Conservation (phyloP, 371 early-diverging fungal genomes). For the Ordospora colligata region DNA sequence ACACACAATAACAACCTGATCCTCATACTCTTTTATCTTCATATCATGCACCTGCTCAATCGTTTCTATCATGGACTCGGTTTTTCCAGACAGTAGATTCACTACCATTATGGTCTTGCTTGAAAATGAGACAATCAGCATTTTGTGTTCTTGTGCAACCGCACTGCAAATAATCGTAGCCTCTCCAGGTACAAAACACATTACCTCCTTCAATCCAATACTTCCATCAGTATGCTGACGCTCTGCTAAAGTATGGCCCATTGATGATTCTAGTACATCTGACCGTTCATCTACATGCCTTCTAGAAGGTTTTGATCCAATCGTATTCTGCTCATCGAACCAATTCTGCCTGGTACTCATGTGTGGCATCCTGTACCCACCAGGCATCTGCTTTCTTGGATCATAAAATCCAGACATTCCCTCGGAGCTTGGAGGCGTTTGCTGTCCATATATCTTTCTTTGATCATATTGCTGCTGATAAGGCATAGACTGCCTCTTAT, state of each 20-base stretch:
- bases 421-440: not conserved
- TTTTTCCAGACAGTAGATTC: conserved; percentile 27
- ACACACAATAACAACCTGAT: conserved; percentile 1
- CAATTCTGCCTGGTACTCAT: not conserved
- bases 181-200: conserved; percentile 11
- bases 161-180: not conserved
- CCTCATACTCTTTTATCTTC: conserved; percentile 5
- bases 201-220: conserved; percentile 2
- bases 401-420: not conserved
- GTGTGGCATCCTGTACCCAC: not conserved
- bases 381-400: not conserved
- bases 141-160: conserved; percentile 12
- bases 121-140: conserved; percentile 19
- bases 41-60: conserved; percentile 19
- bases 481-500: not conserved
- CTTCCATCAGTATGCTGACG: too few species aligned
- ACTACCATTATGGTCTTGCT: conserved; percentile 8
- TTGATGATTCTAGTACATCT: too few species aligned
- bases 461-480: conserved; percentile 12
- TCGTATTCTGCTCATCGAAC: not conserved
- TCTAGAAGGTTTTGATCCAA: not conserved
- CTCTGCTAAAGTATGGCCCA: too few species aligned
- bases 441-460: conserved; percentile 8
- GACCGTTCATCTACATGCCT: not conserved
- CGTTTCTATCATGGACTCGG: conserved; percentile 22